Conservation (phyloP, 257 asterid genomes). For the Coffea eugenioides region DNA sequence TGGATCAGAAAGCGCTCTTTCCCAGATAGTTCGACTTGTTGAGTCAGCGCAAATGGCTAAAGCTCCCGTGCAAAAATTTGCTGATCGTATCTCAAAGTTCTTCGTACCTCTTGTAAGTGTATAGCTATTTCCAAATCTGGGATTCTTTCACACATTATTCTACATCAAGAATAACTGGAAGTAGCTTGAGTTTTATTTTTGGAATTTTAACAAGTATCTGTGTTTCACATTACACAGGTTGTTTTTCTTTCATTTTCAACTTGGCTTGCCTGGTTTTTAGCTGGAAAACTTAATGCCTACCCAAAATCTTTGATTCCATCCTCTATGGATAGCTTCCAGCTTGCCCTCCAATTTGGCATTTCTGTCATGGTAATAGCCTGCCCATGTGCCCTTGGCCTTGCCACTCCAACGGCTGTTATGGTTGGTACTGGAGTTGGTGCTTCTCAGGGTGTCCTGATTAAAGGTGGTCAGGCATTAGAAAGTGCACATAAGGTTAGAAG, state of each 20-base stretch:
- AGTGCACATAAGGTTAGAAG: conserved; percentile 68
- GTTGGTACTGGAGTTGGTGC: conserved; percentile 87
- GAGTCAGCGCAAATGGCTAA: conserved; percentile 65
- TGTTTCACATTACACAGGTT: conserved; percentile 29
- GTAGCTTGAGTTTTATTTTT: not conserved
- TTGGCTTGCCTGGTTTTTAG: conserved; percentile 49
- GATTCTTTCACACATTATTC: not conserved
- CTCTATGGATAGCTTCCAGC: conserved; percentile 75
- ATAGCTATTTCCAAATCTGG: not conserved
- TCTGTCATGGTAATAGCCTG: conserved; percentile 93
- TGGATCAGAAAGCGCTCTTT: conserved; percentile 70
- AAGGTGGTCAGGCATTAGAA: conserved; percentile 92
- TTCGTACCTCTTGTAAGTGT: conserved; percentile 48
- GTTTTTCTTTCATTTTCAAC: conserved; percentile 37
- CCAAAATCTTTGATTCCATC: conserved; percentile 71
- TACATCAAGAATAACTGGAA: not conserved
- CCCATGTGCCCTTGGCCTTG: conserved; percentile 89
- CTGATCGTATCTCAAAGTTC: conserved; percentile 46
- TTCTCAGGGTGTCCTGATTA: conserved; percentile 75
- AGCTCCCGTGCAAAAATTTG: conserved; percentile 61
- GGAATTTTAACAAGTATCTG: not conserved
- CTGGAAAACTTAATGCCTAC: conserved; percentile 55
- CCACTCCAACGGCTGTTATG: conserved; percentile 93
- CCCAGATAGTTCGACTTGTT: conserved; percentile 57
- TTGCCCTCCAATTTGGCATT: conserved; percentile 85